Evolutionary conservation across 1,139 yeast species (phyloP).

Genomic region (Candida glucosophila): DNA sequence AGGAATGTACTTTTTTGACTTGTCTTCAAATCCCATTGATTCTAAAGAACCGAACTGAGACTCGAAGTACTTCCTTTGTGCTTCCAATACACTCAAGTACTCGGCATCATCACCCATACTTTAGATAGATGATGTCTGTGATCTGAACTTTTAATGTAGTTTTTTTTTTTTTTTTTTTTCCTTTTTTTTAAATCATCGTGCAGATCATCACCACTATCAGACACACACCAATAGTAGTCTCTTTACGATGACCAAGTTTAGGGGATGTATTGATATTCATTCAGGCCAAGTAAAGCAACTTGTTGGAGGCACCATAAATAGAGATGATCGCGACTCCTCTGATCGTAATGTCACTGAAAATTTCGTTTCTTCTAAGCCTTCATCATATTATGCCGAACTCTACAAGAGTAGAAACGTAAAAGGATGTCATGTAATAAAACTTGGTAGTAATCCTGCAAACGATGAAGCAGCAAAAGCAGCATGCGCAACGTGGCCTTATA

Average conservation of each 20-base stretch:
- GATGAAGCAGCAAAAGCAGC: constrained; percentile 81
- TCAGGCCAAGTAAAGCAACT: constrained; percentile 93
- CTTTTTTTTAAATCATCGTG: too few species aligned
- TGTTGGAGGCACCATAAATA: constrained; percentile 80
- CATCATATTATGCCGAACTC: constrained; percentile 68
- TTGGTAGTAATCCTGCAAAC: constrained; percentile 69
- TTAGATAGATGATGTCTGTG: too few species aligned
- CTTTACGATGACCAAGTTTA: constrained; percentile 84
- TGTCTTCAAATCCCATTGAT: constrained; percentile 51
- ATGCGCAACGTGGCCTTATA: constrained; percentile 60
- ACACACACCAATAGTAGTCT: too few species aligned
- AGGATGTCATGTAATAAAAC: constrained; percentile 90
- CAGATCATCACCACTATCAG: too few species aligned
- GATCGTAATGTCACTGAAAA: constrained; percentile 48
- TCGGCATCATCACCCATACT: constrained; percentile 27
- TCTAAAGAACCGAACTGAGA: constrained; percentile 62
- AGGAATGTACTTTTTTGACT: constrained; percentile 31
- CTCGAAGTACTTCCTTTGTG: constrained; percentile 56
- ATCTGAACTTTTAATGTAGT: too few species aligned
- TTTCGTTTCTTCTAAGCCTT: constrained; percentile 69
- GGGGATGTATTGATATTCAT: constrained; percentile 94
- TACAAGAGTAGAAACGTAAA: constrained; percentile 47
- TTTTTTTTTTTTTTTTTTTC: too few species aligned
- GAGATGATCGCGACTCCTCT: constrained; percentile 34
- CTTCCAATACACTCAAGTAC: constrained; percentile 40